A percentile compares a stretch with the other conserved stretches of the same genome.
Evolutionary conservation across 1,284 basidiomycete genomes (phyloP).

Genomic region (Melampsora larici-populina): DNA sequence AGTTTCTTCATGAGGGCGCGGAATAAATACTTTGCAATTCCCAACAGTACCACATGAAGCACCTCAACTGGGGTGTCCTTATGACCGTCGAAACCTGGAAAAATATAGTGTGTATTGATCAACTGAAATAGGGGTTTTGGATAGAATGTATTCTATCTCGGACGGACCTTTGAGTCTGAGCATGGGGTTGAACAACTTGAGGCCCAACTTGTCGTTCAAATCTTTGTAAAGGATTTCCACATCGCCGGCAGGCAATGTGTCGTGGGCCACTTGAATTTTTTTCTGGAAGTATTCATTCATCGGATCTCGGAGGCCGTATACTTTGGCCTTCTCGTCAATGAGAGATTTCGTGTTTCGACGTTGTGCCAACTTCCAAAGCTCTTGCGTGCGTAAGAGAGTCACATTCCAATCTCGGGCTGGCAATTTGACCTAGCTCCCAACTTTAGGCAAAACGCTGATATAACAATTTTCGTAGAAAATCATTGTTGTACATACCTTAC

Average conservation of each 20-base stretch:
- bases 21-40: constrained; percentile 57
- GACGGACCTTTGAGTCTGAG: background rate
- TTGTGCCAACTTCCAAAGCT: too few species aligned
- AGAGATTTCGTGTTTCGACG: too few species aligned
- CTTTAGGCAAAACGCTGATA: background rate
- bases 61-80: constrained; percentile 55
- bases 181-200: background rate
- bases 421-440: too few species aligned
- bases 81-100: constrained; percentile 53
- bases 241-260: background rate
- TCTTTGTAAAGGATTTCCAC: background rate
- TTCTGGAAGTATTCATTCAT: too few species aligned
- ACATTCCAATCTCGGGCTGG: too few species aligned
- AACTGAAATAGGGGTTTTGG: background rate
- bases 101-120: background rate
- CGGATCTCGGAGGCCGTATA: too few species aligned
- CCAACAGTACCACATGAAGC: too few species aligned
- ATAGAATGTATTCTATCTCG: too few species aligned
- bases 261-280: too few species aligned
- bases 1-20: constrained; percentile 51
- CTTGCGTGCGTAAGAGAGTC: too few species aligned
- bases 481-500: background rate
- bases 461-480: too few species aligned
- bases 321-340: too few species aligned
- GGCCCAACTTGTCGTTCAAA: background rate